A percentile compares a stretch with the other conserved stretches of the same genome.
These are phyloP conservation scores for Durio zibethinus DNA, from an alignment of 345 rosid genomes.

Conservation along the genomic window DNA sequence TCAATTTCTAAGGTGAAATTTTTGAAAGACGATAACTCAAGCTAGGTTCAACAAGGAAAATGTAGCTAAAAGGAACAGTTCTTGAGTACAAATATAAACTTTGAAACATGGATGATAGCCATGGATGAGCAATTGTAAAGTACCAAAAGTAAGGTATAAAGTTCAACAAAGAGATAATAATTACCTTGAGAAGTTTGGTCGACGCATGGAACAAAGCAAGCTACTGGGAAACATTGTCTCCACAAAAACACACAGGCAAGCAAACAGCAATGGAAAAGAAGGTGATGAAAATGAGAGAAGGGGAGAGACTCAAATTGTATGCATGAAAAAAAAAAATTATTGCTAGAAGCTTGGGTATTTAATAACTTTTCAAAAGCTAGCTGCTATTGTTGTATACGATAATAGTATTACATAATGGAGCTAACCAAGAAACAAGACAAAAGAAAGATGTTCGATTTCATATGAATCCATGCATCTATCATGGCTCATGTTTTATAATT, in stretches of 20 bases:
- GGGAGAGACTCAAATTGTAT: neutral
- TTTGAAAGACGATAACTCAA: neutral
- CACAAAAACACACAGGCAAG: neutral
- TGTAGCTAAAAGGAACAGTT: neutral
- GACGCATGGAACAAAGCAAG: constrained; percentile 51
- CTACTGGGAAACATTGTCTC: constrained; percentile 48
- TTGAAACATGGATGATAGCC: neutral
- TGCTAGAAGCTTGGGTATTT: constrained; percentile 10
- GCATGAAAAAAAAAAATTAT: neutral
- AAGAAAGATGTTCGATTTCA: constrained; percentile 19
- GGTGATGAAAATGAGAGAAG: neutral
- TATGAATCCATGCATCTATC: neutral
- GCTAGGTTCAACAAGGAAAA: neutral
- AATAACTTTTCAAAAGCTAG: constrained; percentile 5
- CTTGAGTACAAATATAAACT: neutral
- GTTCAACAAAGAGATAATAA: neutral
- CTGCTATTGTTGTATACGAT: neutral
- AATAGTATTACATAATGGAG: neutral
- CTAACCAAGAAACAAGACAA: neutral
- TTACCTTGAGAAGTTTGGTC: constrained; percentile 47
- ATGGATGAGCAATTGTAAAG: neutral
- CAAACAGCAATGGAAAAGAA: neutral
- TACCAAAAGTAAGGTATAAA: no score
- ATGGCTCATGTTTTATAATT: neutral
- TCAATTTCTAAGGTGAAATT: neutral